Conservation (phyloP, 129 eudicot genomes). For the Artemisia tridentata region DNA sequence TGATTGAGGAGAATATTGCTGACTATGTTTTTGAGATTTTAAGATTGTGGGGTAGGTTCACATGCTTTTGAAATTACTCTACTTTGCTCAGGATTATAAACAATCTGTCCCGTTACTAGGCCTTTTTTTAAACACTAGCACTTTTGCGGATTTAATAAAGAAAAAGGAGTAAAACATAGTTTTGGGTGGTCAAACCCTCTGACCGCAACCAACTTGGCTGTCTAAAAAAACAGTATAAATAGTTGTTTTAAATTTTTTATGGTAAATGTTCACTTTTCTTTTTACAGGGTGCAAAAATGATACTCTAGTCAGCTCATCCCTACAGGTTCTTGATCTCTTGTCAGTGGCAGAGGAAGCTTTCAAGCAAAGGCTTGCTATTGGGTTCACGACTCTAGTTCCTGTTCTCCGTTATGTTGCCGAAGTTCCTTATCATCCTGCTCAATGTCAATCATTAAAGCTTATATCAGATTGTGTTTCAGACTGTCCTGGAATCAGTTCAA, state of each 20-base stretch:
- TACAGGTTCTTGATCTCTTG: slow-evolving; percentile 76
- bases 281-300: slow-evolving; percentile 80
- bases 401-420: slow-evolving; percentile 75
- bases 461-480: slow-evolving; percentile 55
- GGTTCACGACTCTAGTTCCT: slow-evolving; percentile 72
- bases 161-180: slow-evolving; percentile 15
- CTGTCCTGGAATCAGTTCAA: slow-evolving; percentile 83
- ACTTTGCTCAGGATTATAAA: slow-evolving; percentile 7
- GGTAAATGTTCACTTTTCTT: slow-evolving; percentile 4
- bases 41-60: slow-evolving; percentile 71
- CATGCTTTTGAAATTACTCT: slow-evolving; percentile 16
- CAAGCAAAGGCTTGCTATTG: slow-evolving; percentile 80
- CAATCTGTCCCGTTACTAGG: not conserved
- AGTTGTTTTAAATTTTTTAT: not conserved
- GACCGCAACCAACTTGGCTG: not conserved
- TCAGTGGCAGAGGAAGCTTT: slow-evolving; percentile 72
- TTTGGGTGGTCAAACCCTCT: not conserved
- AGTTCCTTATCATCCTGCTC: slow-evolving; percentile 87
- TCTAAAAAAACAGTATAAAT: not conserved
- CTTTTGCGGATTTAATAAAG: not conserved
- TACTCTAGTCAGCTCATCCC: slow-evolving; percentile 61
- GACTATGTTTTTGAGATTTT: slow-evolving; percentile 88
- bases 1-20: slow-evolving; percentile 90
- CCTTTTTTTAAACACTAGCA: slow-evolving; percentile 2
- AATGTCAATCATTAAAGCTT: slow-evolving; percentile 63